phyloP scores from a whole-genome alignment of 164 flowering plant genomes.

The Magnolia officinalis region DNA sequence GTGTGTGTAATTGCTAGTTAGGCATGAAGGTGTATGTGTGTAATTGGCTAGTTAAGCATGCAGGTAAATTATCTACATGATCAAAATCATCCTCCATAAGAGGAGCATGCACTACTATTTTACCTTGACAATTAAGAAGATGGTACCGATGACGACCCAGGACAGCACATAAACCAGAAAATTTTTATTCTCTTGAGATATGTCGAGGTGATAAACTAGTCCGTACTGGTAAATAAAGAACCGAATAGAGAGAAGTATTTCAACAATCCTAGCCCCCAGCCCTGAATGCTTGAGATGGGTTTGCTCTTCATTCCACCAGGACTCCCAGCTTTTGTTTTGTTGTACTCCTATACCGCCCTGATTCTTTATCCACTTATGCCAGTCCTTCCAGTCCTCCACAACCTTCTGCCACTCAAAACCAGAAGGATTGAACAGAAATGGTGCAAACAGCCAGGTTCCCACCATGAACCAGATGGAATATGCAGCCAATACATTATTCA shows the following conservation, averaged over 20 bases:
- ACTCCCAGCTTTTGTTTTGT: conserved; percentile 91
- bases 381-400: conserved; percentile 90
- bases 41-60: not conserved
- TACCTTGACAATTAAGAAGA: conserved; percentile 77
- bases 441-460: conserved; percentile 87
- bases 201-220: conserved; percentile 89
- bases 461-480: conserved; percentile 93
- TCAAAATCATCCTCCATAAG: not conserved
- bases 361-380: conserved; percentile 92
- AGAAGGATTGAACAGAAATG: conserved; percentile 91
- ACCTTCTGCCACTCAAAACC: conserved; percentile 84
- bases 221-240: conserved; percentile 95
- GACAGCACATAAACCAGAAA: conserved; percentile 78
- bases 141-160: conserved; percentile 67
- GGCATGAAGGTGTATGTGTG: not conserved
- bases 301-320: conserved; percentile 97
- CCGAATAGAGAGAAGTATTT: conserved; percentile 72
- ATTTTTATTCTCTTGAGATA: conserved; percentile 63
- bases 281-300: conserved; percentile 74
- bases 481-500: conserved; percentile 68
- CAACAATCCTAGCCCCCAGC: conserved; percentile 46
- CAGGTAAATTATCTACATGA: not conserved
- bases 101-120: not conserved
- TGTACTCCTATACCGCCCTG: conserved; percentile 89
- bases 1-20: no score